Evolutionary conservation across 352 stramenopile genomes (phyloP).

Genomic region (Phytopythium aichiense): DNA sequence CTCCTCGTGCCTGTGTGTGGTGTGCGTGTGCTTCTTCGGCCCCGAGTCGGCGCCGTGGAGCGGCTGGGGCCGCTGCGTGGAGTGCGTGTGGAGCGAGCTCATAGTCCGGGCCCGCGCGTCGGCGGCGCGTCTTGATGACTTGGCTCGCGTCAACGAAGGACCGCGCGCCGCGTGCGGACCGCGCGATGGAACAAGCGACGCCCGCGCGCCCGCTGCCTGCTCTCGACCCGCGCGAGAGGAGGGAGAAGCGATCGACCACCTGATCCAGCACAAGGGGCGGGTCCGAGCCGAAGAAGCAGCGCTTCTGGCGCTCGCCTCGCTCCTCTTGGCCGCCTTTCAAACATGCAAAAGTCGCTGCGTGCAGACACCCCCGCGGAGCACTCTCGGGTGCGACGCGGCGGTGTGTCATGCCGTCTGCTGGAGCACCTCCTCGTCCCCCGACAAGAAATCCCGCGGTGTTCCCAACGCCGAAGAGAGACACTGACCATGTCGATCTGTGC

Average conservation of each 20-base stretch:
- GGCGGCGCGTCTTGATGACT: slow-evolving; percentile 1
- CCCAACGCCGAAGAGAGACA: not conserved
- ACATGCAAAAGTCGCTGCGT: slow-evolving; percentile 92
- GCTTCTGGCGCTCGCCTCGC: not conserved
- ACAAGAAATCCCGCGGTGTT: slow-evolving; percentile 2
- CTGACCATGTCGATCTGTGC: slow-evolving; percentile 2
- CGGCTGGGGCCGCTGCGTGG: slow-evolving; percentile 4
- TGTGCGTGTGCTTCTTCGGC: slow-evolving; percentile 6
- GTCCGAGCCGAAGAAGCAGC: not conserved
- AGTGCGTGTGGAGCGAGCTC: slow-evolving; percentile 11
- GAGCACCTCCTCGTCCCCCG: slow-evolving; percentile 4
- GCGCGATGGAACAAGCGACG: slow-evolving; percentile 1
- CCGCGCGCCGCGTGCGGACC: not conserved
- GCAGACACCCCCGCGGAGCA: slow-evolving; percentile 64
- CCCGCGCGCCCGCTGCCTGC: not conserved
- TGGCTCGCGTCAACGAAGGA: slow-evolving; percentile 1
- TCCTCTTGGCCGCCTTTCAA: slow-evolving; percentile 28
- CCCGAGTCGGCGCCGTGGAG: not conserved
- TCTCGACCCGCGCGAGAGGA: not conserved
- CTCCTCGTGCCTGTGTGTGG: slow-evolving; percentile 8
- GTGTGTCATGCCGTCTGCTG: slow-evolving; percentile 78
- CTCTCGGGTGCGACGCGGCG: slow-evolving; percentile 23
- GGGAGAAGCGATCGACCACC: not conserved
- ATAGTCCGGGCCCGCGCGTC: not conserved
- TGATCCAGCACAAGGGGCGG: not conserved